Evolutionary conservation across 2,329 filamentous ascomycete genomes (phyloP), one percentile per base, ranked within the genome.

Genomic region (Coleophoma crateriformis): DNA sequence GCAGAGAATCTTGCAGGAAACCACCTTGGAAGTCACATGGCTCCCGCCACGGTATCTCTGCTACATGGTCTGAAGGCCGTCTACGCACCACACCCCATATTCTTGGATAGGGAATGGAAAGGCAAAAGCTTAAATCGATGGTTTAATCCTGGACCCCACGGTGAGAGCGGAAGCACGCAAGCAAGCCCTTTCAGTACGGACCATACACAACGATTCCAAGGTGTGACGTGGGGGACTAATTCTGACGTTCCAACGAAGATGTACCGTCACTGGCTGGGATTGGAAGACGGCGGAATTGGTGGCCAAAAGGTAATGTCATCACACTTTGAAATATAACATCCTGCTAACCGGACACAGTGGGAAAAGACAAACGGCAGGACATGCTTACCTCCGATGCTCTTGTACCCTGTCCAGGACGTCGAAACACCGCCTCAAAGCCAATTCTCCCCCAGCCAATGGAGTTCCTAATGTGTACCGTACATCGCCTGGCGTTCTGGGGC

Each of bases 11-110:
- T 85, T 54, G 76, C 79, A 13, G 85, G 86, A 54, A 85, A 87
- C 60, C 86, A 90, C 62, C 82, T 91, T 59, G 86, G 85, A 50
- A 87, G 87, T 0, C 88, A 92, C 64, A 90, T 92, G 87, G 87
- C 84, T 52, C 82, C 87, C 1, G 83, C 86, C 49, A 85, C 85
- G 0, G 79, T 85, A 22, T 82, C 86, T 0, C 74, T 92, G 15
- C 79, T 90, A 54, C 87, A 94, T 63, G 87, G 88, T 6, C 73
- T 91, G 45, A 92, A 92, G 69, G 82, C 85, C 4, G 84, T 90
- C 4, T 88, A 85, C 61, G 86, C 82, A 11, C 88, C 88, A 11
- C 87, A 91, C 66, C 87, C 88, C 1, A 80, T 91, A 43, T 91
- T 84, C 66, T 88, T 90, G 61, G 87, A 92, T 66, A 80, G 87